These are phyloP conservation scores for Breviolum minutum DNA, from an alignment of 73 alveolate genomes.

Conservation along the genomic window DNA sequence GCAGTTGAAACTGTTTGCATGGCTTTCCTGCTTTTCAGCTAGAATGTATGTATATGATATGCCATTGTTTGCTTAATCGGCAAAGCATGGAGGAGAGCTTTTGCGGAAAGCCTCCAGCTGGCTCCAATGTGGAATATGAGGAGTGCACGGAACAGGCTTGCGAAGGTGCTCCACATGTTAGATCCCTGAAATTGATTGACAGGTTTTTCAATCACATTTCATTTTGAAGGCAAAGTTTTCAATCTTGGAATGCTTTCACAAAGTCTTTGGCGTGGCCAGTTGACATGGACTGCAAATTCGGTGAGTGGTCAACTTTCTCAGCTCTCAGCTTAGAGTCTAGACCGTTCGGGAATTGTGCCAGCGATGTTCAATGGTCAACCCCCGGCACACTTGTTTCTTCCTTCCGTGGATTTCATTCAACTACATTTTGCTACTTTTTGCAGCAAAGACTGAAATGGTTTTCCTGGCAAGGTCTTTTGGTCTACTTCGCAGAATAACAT, in stretches of 20 bases:
- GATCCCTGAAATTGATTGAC: background rate
- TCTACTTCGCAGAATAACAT: too few species aligned
- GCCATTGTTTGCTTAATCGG: too few species aligned
- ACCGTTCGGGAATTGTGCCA: background rate
- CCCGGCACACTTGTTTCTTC: too few species aligned
- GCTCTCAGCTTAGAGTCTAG: background rate
- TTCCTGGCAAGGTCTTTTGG: background rate
- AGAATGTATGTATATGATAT: too few species aligned
- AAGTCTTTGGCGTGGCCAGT: background rate
- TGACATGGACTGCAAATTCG: constrained; percentile 74
- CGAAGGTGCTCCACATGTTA: background rate
- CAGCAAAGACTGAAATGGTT: background rate
- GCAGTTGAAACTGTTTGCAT: too few species aligned
- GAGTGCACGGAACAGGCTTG: constrained; percentile 56
- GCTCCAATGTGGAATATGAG: constrained; percentile 58
- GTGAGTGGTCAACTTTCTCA: constrained; percentile 45
- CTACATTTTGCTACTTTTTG: background rate
- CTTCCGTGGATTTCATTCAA: too few species aligned
- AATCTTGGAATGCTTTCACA: background rate
- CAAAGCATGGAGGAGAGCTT: constrained; percentile 35
- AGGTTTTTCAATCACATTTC: background rate
- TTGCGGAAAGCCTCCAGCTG: constrained; percentile 77
- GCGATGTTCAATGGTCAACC: background rate
- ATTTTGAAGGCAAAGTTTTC: too few species aligned
- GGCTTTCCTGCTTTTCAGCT: too few species aligned